phyloP scores from a whole-genome alignment of 345 rosid species.

The Kernera saxatilis region DNA sequence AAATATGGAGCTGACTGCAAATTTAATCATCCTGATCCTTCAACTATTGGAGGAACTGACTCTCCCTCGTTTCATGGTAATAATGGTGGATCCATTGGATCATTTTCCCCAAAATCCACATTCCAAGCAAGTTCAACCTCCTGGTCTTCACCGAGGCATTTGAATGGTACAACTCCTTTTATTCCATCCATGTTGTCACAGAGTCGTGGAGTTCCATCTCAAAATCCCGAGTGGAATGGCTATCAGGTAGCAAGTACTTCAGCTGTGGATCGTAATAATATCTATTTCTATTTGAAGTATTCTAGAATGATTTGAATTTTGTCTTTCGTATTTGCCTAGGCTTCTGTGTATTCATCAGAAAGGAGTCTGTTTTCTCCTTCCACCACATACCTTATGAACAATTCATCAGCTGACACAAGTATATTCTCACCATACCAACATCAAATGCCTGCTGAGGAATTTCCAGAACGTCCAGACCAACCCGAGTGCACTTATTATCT shows the following conservation, averaged over 20 bases:
- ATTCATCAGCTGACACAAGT: conserved; percentile 36
- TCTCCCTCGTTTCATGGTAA: conserved; percentile 43
- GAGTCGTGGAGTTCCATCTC: conserved; percentile 52
- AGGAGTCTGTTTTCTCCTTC: conserved; percentile 42
- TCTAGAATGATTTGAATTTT: background rate
- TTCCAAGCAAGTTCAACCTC: conserved; percentile 44
- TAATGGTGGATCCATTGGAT: conserved; percentile 43
- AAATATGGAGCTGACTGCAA: conserved; percentile 77
- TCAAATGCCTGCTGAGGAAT: conserved; percentile 56
- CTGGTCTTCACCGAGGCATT: conserved; percentile 67
- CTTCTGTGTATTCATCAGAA: conserved; percentile 51
- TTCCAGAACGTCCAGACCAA: conserved; percentile 88
- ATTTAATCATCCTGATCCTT: conserved; percentile 94
- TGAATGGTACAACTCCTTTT: conserved; percentile 49
- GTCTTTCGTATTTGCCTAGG: conserved; percentile 37
- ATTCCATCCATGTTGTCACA: conserved; percentile 58
- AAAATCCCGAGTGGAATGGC: conserved; percentile 72
- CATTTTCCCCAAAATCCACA: conserved; percentile 29
- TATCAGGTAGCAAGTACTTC: conserved; percentile 59
- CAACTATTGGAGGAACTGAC: conserved; percentile 45
- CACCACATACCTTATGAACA: conserved; percentile 40
- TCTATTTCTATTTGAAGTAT: background rate
- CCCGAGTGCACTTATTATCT: conserved; percentile 79
- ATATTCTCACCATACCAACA: conserved; percentile 44
- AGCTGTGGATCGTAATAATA: background rate